Base-by-base conservation (phyloP, 805 yeast genomes). In the Kuraishia molischiana region DNA sequence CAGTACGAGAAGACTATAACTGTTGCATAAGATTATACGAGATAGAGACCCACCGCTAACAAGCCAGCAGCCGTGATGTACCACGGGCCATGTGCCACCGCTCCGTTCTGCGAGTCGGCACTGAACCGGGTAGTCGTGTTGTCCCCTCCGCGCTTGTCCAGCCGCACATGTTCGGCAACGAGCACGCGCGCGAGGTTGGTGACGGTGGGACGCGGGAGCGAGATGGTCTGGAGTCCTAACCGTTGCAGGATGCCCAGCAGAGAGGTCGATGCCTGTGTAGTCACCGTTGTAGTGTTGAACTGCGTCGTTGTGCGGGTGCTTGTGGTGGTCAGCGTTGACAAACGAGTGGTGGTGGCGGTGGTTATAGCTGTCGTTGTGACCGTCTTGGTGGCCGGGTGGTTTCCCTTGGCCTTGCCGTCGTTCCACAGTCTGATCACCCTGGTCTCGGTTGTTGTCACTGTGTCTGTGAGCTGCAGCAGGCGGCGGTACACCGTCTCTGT, bases 1-100 rank as follows among this genome's bases (percentile, higher is more conserved):
- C 42, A 55, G 5, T 58, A 56, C 38, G 38, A 49, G 8, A 67
- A 69, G 46, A 45, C 61, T 4, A 53, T 67, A 26, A 64, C 67
- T 3, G 17, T 35, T 18, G 17, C 17, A 9, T 28, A 28, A 14
- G 13, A 9, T n/a, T n/a, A n/a, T n/a, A n/a, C n/a, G n/a, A n/a
- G n/a, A n/a, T n/a, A n/a, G n/a, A n/a, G n/a, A n/a, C n/a, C n/a
- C n/a, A n/a, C n/a, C n/a, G n/a, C n/a, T n/a, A n/a, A n/a, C n/a
- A n/a, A n/a, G n/a, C n/a, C n/a, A n/a, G n/a, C n/a, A n/a, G n/a
- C n/a, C n/a, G n/a, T n/a, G n/a, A n/a, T n/a, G n/a, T n/a, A n/a
- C n/a, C n/a, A n/a, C n/a, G n/a, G n/a, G n/a, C n/a, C n/a, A n/a
- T n/a, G n/a, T n/a, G n/a, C n/a, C n/a, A n/a, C n/a, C n/a, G n/a